Evolutionary conservation across 108 stramenopile species (phyloP).

Genomic region (Cylindrotheca fusiformis): DNA sequence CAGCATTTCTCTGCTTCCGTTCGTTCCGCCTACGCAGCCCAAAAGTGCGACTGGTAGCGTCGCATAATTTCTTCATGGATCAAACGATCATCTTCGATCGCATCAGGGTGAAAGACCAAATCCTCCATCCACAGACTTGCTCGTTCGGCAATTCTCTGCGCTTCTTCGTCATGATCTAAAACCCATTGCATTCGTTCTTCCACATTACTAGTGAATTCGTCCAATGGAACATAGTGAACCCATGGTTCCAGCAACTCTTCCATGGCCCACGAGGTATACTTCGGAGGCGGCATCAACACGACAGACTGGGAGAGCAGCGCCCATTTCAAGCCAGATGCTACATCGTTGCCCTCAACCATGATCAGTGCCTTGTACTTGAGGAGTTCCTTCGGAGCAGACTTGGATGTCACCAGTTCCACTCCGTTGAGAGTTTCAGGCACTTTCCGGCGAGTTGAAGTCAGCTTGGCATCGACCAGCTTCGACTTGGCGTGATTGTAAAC

Average conservation of each 20-base stretch:
- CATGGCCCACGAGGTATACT: constrained; percentile 56
- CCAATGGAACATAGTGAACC: constrained; percentile 58
- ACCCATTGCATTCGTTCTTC: constrained; percentile 50
- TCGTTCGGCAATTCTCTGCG: constrained; percentile 36
- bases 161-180: constrained; percentile 39
- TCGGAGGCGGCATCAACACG: constrained; percentile 55
- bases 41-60: constrained; percentile 36
- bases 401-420: constrained; percentile 19
- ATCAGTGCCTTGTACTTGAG: constrained; percentile 42
- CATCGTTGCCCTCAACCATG: constrained; percentile 59
- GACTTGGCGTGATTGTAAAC: constrained; percentile 62
- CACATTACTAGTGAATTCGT: constrained; percentile 37
- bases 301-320: constrained; percentile 35
- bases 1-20: too few relatives aligned
- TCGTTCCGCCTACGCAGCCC: not conserved
- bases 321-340: constrained; percentile 65
- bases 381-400: constrained; percentile 17
- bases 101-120: too few relatives aligned
- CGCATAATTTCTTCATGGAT: constrained; percentile 45
- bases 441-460: too few relatives aligned
- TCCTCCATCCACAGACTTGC: constrained; percentile 47
- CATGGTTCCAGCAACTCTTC: constrained; percentile 51
- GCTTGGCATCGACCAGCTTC: constrained; percentile 53
- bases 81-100: constrained; percentile 34
- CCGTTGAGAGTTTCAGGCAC: constrained; percentile 48